Base-by-base conservation (phyloP, 1,139 yeast genomes). In the Lodderomyces pseudojiufengensis region DNA sequence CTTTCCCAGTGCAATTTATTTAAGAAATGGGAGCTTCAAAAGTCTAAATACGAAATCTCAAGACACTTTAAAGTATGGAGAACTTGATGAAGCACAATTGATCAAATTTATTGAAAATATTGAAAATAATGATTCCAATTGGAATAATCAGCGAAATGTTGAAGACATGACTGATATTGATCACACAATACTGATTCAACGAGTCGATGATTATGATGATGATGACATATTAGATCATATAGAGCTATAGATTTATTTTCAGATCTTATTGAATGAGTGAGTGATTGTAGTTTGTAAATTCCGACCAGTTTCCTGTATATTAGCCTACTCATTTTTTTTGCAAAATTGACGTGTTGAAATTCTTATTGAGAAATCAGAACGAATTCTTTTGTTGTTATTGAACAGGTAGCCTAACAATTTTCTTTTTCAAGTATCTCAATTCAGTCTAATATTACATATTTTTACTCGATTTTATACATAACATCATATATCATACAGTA, bases 1-100 rank as follows among this genome's bases (percentile, higher is more conserved):
- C 36, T 58, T 57, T 36, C 75, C 75, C 1, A 59, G 68, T 2
- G 45, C 56, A 33, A 50, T 63, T 1, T 60, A 54, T 37, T 47
- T 64, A 26, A 46, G 46, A 6, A 46, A 52, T 13, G 47, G 44
- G 1, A 41, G 45, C 21, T 50, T 65, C 39, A 63, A 61, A 34
- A 38, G 52, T 7, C 54, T 42, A 42, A 52, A 57, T 29, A 62
- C 68, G 2, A 50, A 54, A 14, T 46, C 61, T 4, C 56, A 52
- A 27, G 53, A 55, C 41, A 57, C 55, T 24, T 36, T 52, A 29
- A 33, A 38, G 8, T 51, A 52, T 29, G 50, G 48, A 24, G 44
- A 44, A 31, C 42, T 65, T 5, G 45, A 43, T 8, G 56, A 54
- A 18, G 33, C 38, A 2, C 51, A 51, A 7, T 39, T 64, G 6